Evolutionary conservation across 2,329 filamentous ascomycete species (phyloP), one percentile per base, ranked within the genome.

Genomic region (Chaetomium sp.): DNA sequence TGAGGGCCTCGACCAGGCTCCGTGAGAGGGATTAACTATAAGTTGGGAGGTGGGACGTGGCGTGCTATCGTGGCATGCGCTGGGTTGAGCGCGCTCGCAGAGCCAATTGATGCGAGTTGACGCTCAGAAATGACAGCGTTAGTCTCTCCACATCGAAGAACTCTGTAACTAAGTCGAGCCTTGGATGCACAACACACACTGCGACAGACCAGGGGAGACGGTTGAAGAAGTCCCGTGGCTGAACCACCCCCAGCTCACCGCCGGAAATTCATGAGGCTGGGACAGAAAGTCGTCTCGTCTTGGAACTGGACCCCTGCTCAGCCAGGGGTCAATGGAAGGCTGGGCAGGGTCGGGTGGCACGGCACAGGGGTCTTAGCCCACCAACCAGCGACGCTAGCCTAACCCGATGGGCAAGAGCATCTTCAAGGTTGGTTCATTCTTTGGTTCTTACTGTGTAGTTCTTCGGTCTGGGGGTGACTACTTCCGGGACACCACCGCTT

Each of bases 211-310:
- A 16, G 12, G 62, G 23, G 7, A 16, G 35, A 33, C 8, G 29
- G 47, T 33, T 10, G 23, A 23, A 38, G 57, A 19, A 27, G 19
- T 25, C 23, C 31, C 8, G 23, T 10, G 5, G 12, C 16, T 31
- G 53, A 33, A 57, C 51, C 49, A 23, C 13, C 31, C 29, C 45
- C 25, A 19, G 45, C 33, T 33, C 54, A 45, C 47, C 55, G 27
- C 56, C 23, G 29, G 65, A 64, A 67, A 67, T 60, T 64, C 55
- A 50, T 63, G 62, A 60, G 65, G 65, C 65, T 67, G 65, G 65
- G 65, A 59, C 51, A 8, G 47, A 19, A 25, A 50, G 21, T 55
- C 27, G 27, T 49, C 60, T 55, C 27, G 27, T 49, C 60, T 35
- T n/a, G 47, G 8, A 53, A 47, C 54, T 63, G 47, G 21, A 62